These are phyloP conservation scores for Termitomyces sp. DNA, from an alignment of 768 basidiomycete genomes.

Conservation along the genomic window DNA sequence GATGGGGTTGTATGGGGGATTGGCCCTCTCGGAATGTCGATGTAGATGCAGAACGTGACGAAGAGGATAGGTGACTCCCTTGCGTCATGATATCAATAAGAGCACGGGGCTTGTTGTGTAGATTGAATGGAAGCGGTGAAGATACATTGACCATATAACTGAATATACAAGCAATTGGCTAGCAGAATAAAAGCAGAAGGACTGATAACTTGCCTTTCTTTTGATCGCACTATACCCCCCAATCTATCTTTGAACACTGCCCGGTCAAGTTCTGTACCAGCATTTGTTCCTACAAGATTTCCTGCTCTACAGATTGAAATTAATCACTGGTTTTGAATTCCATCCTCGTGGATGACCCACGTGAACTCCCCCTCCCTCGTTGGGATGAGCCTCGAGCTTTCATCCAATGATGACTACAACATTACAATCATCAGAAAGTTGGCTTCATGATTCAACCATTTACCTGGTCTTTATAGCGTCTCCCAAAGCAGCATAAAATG, in stretches of 20 bases:
- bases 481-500: conserved; percentile 19
- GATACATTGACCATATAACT: conserved; percentile 57
- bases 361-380: conserved; percentile 9
- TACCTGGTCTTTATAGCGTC: conserved; percentile 11
- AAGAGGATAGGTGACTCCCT: conserved; percentile 15
- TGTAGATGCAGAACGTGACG: conserved; percentile 20
- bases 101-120: conserved; percentile 35
- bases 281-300: neutral
- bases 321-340: neutral
- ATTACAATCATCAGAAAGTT: neutral
- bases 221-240: conserved; percentile 47
- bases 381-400: conserved; percentile 23
- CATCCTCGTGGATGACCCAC: conserved; percentile 4
- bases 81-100: conserved; percentile 12
- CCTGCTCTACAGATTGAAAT: neutral
- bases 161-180: neutral
- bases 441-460: neutral
- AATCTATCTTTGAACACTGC: conserved; percentile 45
- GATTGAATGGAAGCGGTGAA: conserved; percentile 49
- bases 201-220: conserved; percentile 41
- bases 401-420: conserved; percentile 14
- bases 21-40: conserved; percentile 15
- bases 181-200: neutral
- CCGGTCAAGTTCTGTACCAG: conserved; percentile 29
- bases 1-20: conserved; percentile 8